Evolutionary conservation across 139 green algal species (phyloP).

Genomic region (Chlorella sp.): DNA sequence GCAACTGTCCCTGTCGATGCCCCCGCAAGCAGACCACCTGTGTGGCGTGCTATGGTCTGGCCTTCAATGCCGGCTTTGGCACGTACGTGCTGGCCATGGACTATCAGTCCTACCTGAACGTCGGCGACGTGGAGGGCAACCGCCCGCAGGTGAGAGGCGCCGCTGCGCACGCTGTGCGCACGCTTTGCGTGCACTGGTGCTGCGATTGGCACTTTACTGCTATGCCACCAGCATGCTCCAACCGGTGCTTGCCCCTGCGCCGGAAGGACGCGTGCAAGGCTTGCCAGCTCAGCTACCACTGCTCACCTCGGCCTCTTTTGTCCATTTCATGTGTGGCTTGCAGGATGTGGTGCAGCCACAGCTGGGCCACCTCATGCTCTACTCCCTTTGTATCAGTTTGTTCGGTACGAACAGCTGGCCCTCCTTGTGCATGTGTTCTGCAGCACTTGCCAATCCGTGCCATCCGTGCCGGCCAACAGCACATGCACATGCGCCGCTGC

Average conservation of each 20-base stretch:
- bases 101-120: conserved; percentile 27
- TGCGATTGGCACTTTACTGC: no score
- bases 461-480: not conserved
- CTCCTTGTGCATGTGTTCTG: no score
- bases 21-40: conserved; percentile 33
- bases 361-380: not conserved
- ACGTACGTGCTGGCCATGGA: conserved; percentile 40
- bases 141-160: not conserved
- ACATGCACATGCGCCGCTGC: no score
- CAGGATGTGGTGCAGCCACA: not conserved
- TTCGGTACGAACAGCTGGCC: not conserved
- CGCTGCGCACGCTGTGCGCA: no score
- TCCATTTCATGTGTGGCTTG: no score
- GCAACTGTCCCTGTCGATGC: not conserved
- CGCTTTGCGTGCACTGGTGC: no score
- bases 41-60: conserved; percentile 23
- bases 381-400: conserved; percentile 12
- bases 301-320: no score
- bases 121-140: conserved; percentile 25
- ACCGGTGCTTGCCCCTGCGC: no score
- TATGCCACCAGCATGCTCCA: no score
- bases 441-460: no score
- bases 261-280: no score
- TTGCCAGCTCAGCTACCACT: no score
- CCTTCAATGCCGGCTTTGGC: conserved; percentile 32